Base-by-base conservation (phyloP, 208 protist genomes). In the Crithidia mellificae region DNA sequence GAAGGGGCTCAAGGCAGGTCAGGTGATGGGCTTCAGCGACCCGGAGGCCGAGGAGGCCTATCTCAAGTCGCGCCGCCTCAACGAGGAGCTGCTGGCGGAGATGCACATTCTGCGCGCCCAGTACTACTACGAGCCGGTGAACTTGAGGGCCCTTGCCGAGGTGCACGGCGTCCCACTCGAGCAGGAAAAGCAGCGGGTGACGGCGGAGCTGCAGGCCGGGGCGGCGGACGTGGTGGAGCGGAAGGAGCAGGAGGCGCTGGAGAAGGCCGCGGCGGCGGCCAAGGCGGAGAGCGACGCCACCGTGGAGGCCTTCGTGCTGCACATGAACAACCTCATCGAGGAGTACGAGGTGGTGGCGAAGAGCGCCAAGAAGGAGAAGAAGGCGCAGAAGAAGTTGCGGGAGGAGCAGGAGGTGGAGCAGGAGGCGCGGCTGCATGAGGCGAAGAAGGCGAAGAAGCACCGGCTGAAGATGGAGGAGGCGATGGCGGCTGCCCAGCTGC, bases 371-470 rank as follows among this genome's bases (percentile, higher is more conserved):
- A 80, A 85, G 46, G 79, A 80, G 41, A 96, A 94, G 72, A 92
- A 92, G 76, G 57, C 50, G n/a, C 50, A 62, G 56, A 96, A 94
- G 70, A 80, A 80, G 51, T 22, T 83, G 32, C 63, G 29, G 6
- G 84, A 91, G 64, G 77, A 93, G 75, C 63, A 80, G 20, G 73
- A 89, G 39, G 79, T 44, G 25, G 74, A 76, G 54, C 56, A 81
- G 12, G 86, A 88, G 56, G 82, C 80, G 56, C 63, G 44, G 43
- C 25, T 94, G 62, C 78, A 84, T 17, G 82, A 94, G 59, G 87
- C 89, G 0, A 95, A 96, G 59, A 89, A 89, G 67, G 76, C 77
- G 0, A 96, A 97, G 77, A 96, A 96, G 78, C 51, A 62, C 11
- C 87, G 91, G 12, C 30, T 86, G 17, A 92, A 88, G 70, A 39